A percentile compares a stretch with the other conserved stretches of the same genome.
Conservation (phyloP, 2,329 filamentous ascomycete species). For the Alternaria gaisen region DNA sequence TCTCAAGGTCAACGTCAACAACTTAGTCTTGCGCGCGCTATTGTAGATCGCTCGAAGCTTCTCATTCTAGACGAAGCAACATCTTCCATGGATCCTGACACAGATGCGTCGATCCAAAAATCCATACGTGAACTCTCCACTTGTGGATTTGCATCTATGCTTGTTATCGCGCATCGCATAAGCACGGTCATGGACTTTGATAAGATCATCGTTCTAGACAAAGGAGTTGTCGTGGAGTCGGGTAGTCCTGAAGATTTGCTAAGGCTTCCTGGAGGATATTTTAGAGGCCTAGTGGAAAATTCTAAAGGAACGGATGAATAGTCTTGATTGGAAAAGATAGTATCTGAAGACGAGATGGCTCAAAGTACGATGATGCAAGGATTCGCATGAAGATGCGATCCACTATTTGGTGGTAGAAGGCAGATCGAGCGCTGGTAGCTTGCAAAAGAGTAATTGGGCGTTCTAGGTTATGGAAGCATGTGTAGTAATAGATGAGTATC, state of each 20-base stretch:
- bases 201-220: not conserved
- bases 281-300: not conserved
- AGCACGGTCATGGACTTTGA: not conserved
- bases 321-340: too few relatives aligned
- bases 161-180: conserved; percentile 6
- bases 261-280: not conserved
- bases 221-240: not conserved
- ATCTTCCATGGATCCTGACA: conserved; percentile 1
- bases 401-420: too few relatives aligned
- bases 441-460: too few relatives aligned
- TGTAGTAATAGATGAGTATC: too few relatives aligned
- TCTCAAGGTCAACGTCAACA: conserved; percentile 80
- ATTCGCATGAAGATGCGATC: too few relatives aligned
- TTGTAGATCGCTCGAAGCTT: conserved; percentile 63
- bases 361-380: too few relatives aligned
- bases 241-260: not conserved
- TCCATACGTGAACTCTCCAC: conserved; percentile 10
- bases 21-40: conserved; percentile 62
- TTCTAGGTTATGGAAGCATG: too few relatives aligned
- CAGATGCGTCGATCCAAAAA: conserved; percentile 11
- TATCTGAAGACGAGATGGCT: too few relatives aligned
- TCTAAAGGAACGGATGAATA: not conserved
- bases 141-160: conserved; percentile 20
- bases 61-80: conserved; percentile 66
- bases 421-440: too few relatives aligned